These are phyloP conservation scores for Apophysomyces elegans DNA, from an alignment of 371 early-diverging fungal genomes.

Conservation along the genomic window DNA sequence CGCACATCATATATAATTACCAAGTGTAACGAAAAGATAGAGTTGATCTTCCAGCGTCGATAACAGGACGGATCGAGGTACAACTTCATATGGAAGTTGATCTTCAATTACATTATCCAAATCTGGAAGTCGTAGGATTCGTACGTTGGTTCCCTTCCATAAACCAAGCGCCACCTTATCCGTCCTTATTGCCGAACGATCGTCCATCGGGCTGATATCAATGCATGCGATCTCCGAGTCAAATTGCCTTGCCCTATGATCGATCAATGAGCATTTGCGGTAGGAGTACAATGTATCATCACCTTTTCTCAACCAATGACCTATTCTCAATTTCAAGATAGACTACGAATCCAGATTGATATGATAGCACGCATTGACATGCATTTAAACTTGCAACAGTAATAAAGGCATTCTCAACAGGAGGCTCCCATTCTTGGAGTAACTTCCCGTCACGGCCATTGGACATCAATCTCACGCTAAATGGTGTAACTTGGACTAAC, in stretches of 20 bases:
- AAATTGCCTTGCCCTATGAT: constrained; percentile 41
- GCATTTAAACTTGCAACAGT: constrained; percentile 58
- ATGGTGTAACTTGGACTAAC: constrained; percentile 62
- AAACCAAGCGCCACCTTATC: constrained; percentile 64
- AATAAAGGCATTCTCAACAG: constrained; percentile 43
- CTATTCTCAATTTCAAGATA: constrained; percentile 60
- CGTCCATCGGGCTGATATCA: constrained; percentile 51
- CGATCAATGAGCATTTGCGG: neutral
- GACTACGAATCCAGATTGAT: constrained; percentile 55
- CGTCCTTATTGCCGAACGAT: constrained; percentile 24
- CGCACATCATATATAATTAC: constrained; percentile 33
- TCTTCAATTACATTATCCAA: constrained; percentile 47
- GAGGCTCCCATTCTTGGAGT: constrained; percentile 57
- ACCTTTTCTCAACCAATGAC: constrained; percentile 51
- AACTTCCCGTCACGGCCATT: constrained; percentile 19
- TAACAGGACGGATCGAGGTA: constrained; percentile 77
- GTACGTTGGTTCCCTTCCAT: constrained; percentile 67
- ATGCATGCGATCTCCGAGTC: constrained; percentile 71
- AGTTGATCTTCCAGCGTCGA: constrained; percentile 58
- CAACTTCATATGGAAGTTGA: constrained; percentile 43
- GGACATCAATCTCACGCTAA: constrained; percentile 53
- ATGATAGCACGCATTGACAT: constrained; percentile 60
- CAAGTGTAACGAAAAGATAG: constrained; percentile 78
- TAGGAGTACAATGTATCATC: constrained; percentile 5
- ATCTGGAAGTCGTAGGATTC: constrained; percentile 56